phyloP scores from a whole-genome alignment of 108 stramenopile genomes.

The Skeletonema marinoi region DNA sequence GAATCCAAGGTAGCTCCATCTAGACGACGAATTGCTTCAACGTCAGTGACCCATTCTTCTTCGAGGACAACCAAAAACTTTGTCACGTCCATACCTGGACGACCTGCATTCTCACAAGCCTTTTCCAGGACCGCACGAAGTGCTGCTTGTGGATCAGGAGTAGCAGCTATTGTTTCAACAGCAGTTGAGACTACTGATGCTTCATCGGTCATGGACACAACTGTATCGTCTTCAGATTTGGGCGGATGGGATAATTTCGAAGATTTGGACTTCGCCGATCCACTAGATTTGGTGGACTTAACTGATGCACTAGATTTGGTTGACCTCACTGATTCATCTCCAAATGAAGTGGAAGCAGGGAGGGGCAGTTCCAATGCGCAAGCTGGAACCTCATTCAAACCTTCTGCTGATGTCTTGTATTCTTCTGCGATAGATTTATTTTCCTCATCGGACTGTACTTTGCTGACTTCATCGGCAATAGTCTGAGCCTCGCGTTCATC shows the following conservation, averaged over 20 bases:
- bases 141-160: not conserved
- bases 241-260: too few species aligned
- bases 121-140: slow-evolving; percentile 40
- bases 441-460: slow-evolving; percentile 16
- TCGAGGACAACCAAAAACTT: slow-evolving; percentile 26
- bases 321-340: not conserved
- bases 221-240: too few species aligned
- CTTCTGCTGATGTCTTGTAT: slow-evolving; percentile 15
- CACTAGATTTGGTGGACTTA: slow-evolving; percentile 1
- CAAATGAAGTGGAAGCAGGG: slow-evolving; percentile 1
- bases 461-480: not conserved
- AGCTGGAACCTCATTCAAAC: slow-evolving; percentile 1
- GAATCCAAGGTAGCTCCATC: slow-evolving; percentile 40
- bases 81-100: slow-evolving; percentile 39
- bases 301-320: not conserved
- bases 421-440: slow-evolving; percentile 7
- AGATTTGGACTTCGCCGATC: too few species aligned
- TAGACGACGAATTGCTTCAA: slow-evolving; percentile 43
- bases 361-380: not conserved
- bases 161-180: not conserved
- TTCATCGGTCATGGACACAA: not conserved
- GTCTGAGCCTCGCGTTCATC: slow-evolving; percentile 10
- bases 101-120: slow-evolving; percentile 49
- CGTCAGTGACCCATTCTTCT: slow-evolving; percentile 57
- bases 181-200: not conserved